These are phyloP conservation scores for Stagonosporopsis vannaccii DNA, from an alignment of 2,329 filamentous ascomycete genomes.

Conservation along the genomic window DNA sequence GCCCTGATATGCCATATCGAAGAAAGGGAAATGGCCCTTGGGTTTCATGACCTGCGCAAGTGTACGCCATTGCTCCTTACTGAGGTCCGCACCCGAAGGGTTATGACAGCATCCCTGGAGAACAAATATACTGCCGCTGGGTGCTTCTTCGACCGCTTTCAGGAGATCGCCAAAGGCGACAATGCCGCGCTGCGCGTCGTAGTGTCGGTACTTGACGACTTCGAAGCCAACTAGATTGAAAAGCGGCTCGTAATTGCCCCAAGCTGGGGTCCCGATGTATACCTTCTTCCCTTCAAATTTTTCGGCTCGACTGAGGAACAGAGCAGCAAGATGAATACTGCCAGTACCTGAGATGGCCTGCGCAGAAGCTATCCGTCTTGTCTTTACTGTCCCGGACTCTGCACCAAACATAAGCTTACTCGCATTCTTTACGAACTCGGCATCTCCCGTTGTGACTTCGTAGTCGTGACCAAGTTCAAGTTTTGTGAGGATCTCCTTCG, in stretches of 20 bases:
- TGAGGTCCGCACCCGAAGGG: conserved; percentile 47
- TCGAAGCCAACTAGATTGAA: conserved; percentile 42
- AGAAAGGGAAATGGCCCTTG: conserved; percentile 41
- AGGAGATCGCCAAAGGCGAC: conserved; percentile 41
- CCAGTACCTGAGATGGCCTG: conserved; percentile 53
- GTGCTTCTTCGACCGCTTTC: conserved; percentile 29
- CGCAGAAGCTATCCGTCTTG: conserved; percentile 42
- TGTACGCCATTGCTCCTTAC: conserved; percentile 40
- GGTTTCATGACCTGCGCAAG: conserved; percentile 32
- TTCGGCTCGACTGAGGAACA: conserved; percentile 38
- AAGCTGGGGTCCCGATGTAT: conserved; percentile 44
- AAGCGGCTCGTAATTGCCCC: conserved; percentile 48
- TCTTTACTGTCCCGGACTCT: conserved; percentile 7
- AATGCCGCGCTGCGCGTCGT: conserved; percentile 29
- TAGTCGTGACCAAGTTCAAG: conserved; percentile 34
- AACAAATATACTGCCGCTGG: conserved; percentile 43
- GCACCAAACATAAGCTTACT: conserved; percentile 43
- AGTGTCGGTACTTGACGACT: conserved; percentile 41
- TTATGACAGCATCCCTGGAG: conserved; percentile 52
- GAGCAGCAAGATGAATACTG: conserved; percentile 47
- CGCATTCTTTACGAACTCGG: conserved; percentile 40
- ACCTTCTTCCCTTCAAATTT: conserved; percentile 29
- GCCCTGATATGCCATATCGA: conserved; percentile 48
- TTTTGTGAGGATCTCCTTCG: conserved; percentile 19
- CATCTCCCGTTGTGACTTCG: conserved; percentile 46